Percentiles rank a stretch among this genome's conserved stretches.
Evolutionary conservation across 176 grass and related monocot species (phyloP).

Genomic region (Carex myosuroides): DNA sequence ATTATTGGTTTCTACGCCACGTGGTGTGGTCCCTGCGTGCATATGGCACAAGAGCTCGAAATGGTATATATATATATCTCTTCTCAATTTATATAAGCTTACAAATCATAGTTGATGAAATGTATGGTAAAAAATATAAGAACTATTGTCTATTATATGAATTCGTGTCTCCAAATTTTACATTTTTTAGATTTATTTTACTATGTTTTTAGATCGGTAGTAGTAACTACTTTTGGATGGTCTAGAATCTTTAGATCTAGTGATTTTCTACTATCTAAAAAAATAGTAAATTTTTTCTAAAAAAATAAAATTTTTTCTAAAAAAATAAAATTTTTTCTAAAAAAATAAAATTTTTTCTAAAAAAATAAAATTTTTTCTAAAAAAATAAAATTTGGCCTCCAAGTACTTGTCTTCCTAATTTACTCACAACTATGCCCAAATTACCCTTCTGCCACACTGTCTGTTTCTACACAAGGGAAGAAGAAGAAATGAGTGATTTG

Average conservation of each 20-base stretch:
- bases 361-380: too few species aligned
- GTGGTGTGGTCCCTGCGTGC: conserved; percentile 47
- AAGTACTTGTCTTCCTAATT: neutral
- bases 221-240: too few species aligned
- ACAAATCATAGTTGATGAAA: neutral
- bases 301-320: too few species aligned
- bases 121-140: neutral
- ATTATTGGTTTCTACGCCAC: conserved; percentile 15
- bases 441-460: neutral
- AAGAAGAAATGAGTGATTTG: neutral
- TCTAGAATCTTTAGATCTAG: too few species aligned
- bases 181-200: too few species aligned
- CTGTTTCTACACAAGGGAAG: neutral
- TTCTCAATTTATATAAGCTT: neutral
- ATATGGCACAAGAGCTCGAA: conserved; percentile 93
- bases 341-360: too few species aligned
- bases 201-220: too few species aligned
- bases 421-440: neutral
- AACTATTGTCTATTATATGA: neutral
- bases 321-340: too few species aligned
- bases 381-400: too few species aligned
- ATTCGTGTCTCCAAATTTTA: too few species aligned
- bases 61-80: conserved; percentile 24
- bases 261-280: too few species aligned
- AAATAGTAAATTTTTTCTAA: too few species aligned